These are phyloP conservation scores for Knufia petricola DNA, from an alignment of 2,329 filamentous ascomycete genomes.

Conservation along the genomic window DNA sequence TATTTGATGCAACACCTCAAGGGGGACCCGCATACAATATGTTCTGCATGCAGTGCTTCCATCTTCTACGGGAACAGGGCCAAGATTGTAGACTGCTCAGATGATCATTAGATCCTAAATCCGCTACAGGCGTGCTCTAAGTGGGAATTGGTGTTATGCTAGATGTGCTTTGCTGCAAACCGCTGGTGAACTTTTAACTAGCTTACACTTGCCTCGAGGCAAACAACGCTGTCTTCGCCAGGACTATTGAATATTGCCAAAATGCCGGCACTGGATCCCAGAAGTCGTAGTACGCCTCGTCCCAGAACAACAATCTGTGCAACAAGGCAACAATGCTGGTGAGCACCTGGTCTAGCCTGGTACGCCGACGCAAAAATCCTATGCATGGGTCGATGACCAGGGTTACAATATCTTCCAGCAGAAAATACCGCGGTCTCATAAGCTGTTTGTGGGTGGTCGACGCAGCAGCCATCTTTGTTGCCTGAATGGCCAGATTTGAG, in stretches of 20 bases:
- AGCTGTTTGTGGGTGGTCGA: background rate
- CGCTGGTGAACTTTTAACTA: background rate
- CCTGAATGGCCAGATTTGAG: conserved; percentile 13
- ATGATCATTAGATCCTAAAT: too few species aligned
- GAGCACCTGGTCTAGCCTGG: conserved; percentile 10
- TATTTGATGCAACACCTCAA: too few species aligned
- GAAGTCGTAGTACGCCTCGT: conserved; percentile 40
- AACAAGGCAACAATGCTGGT: conserved; percentile 27
- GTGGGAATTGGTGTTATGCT: too few species aligned
- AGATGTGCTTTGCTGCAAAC: background rate
- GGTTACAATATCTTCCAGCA: conserved; percentile 17
- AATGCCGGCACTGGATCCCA: conserved; percentile 43
- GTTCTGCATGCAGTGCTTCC: too few species aligned
- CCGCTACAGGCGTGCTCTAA: too few species aligned
- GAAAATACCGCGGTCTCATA: conserved; percentile 3
- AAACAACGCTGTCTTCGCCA: background rate
- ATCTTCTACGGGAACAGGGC: too few species aligned
- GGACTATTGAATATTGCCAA: conserved; percentile 31
- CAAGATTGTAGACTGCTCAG: background rate
- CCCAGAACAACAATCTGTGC: conserved; percentile 38
- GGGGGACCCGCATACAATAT: too few species aligned
- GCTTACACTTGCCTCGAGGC: background rate
- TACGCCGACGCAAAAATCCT: conserved; percentile 26
- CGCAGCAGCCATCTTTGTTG: background rate
- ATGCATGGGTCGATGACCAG: conserved; percentile 42